phyloP scores from a whole-genome alignment of 164 flowering plant species.

The Malania oleifera region DNA sequence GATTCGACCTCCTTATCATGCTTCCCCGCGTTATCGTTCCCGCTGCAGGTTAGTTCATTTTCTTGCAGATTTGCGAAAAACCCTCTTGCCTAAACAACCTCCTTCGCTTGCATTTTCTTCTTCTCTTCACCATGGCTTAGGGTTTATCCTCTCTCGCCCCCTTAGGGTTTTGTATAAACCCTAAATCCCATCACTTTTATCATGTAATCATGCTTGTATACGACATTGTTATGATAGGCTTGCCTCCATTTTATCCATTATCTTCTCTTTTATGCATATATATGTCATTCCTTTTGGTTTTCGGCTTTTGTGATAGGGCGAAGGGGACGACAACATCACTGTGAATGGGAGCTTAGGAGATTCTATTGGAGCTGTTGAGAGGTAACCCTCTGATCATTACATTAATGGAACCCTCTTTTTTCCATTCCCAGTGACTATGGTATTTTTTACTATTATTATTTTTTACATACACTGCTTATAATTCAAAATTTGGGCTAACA shows the following conservation, averaged over 20 bases:
- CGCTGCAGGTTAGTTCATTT: too few species aligned
- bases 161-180: constrained; percentile 29
- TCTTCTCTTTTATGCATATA: constrained; percentile 7
- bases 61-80: constrained; percentile 15
- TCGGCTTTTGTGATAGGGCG: too few species aligned
- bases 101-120: constrained; percentile 6
- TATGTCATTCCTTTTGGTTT: too few species aligned
- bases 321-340: constrained; percentile 18
- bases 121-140: constrained; percentile 5
- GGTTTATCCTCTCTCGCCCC: constrained; percentile 7
- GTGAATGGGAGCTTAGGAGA: constrained; percentile 32
- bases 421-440: too few species aligned
- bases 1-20: not conserved
- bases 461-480: not conserved
- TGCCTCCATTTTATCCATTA: constrained; percentile 14
- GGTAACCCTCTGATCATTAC: too few species aligned
- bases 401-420: too few species aligned
- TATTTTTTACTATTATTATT: not conserved
- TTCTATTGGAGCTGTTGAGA: constrained; percentile 29
- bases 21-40: not conserved
- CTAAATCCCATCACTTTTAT: constrained; percentile 17
- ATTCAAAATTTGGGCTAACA: constrained; percentile 3
- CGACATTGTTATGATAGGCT: constrained; percentile 24
- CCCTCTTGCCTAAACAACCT: not conserved
- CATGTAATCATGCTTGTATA: constrained; percentile 3